These are phyloP conservation scores for Trichoderma sp. DNA, from an alignment of 2,329 filamentous ascomycete species.

Conservation along the genomic window DNA sequence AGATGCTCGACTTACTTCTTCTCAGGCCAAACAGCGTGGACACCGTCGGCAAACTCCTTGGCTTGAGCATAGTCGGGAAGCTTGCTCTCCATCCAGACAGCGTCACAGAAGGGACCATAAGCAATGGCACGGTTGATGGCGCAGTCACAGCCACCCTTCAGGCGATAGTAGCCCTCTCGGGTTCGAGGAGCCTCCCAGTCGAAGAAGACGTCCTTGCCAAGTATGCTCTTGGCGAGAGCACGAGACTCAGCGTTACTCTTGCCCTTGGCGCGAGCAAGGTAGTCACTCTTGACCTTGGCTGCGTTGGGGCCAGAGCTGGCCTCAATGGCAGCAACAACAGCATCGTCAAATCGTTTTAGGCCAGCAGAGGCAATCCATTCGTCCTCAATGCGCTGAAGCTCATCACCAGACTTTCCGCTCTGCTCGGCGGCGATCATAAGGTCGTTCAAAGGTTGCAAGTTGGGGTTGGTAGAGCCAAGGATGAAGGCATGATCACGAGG, in stretches of 20 bases:
- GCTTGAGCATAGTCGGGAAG: conserved; percentile 89
- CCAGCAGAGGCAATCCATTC: conserved; percentile 75
- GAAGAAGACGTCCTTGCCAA: conserved; percentile 81
- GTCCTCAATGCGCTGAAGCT: conserved; percentile 91
- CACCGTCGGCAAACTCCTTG: conserved; percentile 86
- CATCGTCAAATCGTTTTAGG: conserved; percentile 87
- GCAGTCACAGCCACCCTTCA: conserved; percentile 86
- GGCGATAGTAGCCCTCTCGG: conserved; percentile 90
- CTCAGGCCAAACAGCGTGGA: conserved; percentile 92
- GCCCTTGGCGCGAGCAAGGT: conserved; percentile 66
- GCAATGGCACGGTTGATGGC: conserved; percentile 87
- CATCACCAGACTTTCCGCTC: conserved; percentile 72
- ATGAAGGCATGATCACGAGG: conserved; percentile 94
- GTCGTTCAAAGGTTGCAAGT: conserved; percentile 79
- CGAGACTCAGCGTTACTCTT: conserved; percentile 84
- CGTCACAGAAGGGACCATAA: conserved; percentile 88
- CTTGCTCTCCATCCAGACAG: conserved; percentile 99
- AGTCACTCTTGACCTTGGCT: conserved; percentile 72
- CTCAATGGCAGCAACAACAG: conserved; percentile 79
- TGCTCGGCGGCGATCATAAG: conserved; percentile 85
- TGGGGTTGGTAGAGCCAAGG: conserved; percentile 81
- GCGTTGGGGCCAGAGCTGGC: conserved; percentile 57
- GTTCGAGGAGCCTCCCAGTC: conserved; percentile 95
- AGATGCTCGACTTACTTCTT: conserved; percentile 68
- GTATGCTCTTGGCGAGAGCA: conserved; percentile 71